These are phyloP conservation scores for Penicillium sp. DNA, from an alignment of 2,329 filamentous ascomycete species.

Conservation along the genomic window DNA sequence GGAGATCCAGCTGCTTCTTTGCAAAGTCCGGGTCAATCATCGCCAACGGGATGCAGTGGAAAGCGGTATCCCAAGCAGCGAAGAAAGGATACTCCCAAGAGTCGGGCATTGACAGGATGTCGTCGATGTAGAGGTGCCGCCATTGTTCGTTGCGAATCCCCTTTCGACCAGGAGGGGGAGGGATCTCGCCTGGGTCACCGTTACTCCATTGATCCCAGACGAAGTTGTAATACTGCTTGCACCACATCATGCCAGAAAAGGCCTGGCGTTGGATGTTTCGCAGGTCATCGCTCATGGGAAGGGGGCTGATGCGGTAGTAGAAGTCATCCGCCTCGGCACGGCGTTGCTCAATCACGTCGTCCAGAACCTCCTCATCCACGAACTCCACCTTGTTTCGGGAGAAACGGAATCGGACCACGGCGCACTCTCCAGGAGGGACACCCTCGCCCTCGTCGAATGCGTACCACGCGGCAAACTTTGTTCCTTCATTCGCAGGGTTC, in stretches of 20 bases:
- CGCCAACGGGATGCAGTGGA: conserved; percentile 91
- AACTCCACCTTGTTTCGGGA: conserved; percentile 75
- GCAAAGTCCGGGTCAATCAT: conserved; percentile 98
- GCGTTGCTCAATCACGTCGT: conserved; percentile 84
- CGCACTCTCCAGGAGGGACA: conserved; percentile 86
- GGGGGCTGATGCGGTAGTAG: conserved; percentile 87
- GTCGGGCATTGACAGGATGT: conserved; percentile 96
- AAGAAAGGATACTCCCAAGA: conserved; percentile 99
- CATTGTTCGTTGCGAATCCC: conserved; percentile 82
- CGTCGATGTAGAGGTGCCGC: conserved; percentile 93
- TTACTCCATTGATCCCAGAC: conserved; percentile 98
- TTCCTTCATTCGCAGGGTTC: conserved; percentile 78
- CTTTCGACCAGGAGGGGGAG: conserved; percentile 79
- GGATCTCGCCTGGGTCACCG: conserved; percentile 83
- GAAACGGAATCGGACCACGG: conserved; percentile 89
- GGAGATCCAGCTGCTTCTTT: conserved; percentile 95
- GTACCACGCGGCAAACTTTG: conserved; percentile 90
- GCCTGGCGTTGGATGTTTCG: conserved; percentile 95
- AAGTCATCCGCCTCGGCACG: conserved; percentile 94
- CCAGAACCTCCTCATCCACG: conserved; percentile 89
- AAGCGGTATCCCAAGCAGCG: conserved; percentile 94
- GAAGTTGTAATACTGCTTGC: conserved; percentile 95
- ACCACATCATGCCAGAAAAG: conserved; percentile 97
- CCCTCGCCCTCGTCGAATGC: conserved; percentile 87
- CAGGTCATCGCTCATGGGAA: conserved; percentile 90